phyloP scores from a whole-genome alignment of 1,139 yeast genomes.

The Candida pseudoviswanathii region DNA sequence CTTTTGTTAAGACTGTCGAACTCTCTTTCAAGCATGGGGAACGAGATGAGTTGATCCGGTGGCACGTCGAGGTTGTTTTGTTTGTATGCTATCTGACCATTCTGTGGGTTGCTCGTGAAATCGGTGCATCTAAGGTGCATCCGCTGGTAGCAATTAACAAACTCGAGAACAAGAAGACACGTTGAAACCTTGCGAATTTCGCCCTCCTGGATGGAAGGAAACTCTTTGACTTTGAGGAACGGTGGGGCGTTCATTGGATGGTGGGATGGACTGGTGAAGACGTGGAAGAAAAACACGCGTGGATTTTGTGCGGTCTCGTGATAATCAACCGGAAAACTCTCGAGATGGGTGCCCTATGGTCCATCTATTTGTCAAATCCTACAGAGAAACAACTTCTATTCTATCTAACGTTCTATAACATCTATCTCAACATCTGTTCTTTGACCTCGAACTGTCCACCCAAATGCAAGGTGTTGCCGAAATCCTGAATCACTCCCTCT shows the following conservation, averaged over 20 bases:
- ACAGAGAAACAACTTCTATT: too few relatives aligned
- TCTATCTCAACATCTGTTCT: conserved; percentile 44
- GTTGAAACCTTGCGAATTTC: background rate
- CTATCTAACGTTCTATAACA: background rate
- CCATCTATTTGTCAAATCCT: too few relatives aligned
- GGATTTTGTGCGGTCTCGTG: too few relatives aligned
- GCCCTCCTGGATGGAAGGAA: background rate
- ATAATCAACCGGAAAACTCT: too few relatives aligned
- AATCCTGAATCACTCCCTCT: conserved; percentile 46
- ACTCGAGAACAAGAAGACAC: background rate
- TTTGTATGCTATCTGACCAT: background rate
- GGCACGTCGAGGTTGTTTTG: background rate
- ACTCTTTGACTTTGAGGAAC: background rate
- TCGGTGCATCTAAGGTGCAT: background rate
- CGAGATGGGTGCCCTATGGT: too few relatives aligned
- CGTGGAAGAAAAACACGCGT: too few relatives aligned
- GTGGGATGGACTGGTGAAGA: background rate
- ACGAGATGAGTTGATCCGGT: background rate
- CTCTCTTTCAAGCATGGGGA: background rate
- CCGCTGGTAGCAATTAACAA: background rate
- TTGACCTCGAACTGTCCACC: conserved; percentile 58
- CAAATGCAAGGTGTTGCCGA: conserved; percentile 67
- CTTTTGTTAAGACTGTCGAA: background rate
- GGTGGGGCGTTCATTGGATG: background rate
- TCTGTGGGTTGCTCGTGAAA: background rate